These are phyloP conservation scores for Fistulina hepatica DNA, from an alignment of 1,284 basidiomycete genomes.

Conservation along the genomic window DNA sequence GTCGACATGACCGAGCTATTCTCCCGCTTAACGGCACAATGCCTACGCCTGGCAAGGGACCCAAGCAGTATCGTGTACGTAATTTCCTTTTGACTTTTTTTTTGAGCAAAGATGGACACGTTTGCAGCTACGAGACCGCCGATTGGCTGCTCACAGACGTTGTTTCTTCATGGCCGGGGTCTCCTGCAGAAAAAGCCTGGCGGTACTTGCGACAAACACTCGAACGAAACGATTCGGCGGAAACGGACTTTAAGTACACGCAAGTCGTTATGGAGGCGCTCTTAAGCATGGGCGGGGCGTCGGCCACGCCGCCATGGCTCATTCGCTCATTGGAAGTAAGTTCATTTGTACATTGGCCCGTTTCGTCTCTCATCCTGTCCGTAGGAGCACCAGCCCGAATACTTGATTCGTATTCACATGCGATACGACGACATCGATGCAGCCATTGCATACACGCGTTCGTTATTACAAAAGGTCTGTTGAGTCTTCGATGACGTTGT, in stretches of 20 bases:
- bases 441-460: slow-evolving; percentile 63
- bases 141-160: slow-evolving; percentile 79
- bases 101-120: slow-evolving; percentile 13
- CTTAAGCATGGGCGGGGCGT: slow-evolving; percentile 50
- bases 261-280: slow-evolving; percentile 72
- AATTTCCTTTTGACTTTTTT: slow-evolving; percentile 9
- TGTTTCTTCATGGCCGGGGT: slow-evolving; percentile 75
- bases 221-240: slow-evolving; percentile 64
- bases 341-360: slow-evolving; percentile 2
- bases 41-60: slow-evolving; percentile 60
- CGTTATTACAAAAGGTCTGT: slow-evolving; percentile 61
- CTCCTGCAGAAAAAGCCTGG: slow-evolving; percentile 76
- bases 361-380: slow-evolving; percentile 4
- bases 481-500: slow-evolving; percentile 7
- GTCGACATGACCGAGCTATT: slow-evolving; percentile 88
- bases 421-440: slow-evolving; percentile 72
- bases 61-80: slow-evolving; percentile 45
- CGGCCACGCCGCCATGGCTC: slow-evolving; percentile 74
- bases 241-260: slow-evolving; percentile 66
- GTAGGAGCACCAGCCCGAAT: slow-evolving; percentile 66
- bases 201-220: slow-evolving; percentile 77
- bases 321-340: slow-evolving; percentile 59
- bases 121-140: slow-evolving; percentile 47
- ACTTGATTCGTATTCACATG: slow-evolving; percentile 64
- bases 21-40: slow-evolving; percentile 66